Evolutionary conservation across 2,329 filamentous ascomycete species (phyloP).

Genomic region (Claviceps sp.): DNA sequence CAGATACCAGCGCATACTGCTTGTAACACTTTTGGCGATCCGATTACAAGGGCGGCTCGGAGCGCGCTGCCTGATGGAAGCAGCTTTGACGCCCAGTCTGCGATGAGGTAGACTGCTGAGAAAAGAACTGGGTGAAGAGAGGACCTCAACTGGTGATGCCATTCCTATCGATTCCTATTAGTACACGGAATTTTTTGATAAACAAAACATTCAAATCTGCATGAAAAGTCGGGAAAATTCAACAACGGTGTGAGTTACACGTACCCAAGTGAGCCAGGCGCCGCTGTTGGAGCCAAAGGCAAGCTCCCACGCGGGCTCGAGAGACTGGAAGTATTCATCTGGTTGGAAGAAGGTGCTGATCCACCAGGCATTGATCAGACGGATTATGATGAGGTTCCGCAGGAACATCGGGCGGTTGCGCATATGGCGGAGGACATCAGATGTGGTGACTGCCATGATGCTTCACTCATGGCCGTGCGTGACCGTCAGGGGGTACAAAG

Average conservation of each 20-base stretch:
- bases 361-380: constrained; percentile 65
- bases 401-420: constrained; percentile 16
- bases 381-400: constrained; percentile 45
- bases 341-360: constrained; percentile 92
- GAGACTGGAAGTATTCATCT: constrained; percentile 91
- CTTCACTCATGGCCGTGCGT: neutral
- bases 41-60: constrained; percentile 54
- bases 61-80: constrained; percentile 39
- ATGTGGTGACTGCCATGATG: constrained; percentile 11
- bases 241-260: constrained; percentile 13
- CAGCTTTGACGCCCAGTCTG: constrained; percentile 41
- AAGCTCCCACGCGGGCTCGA: constrained; percentile 87
- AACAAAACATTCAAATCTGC: neutral
- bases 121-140: constrained; percentile 87
- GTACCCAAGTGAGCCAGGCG: constrained; percentile 93
- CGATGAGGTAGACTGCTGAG: constrained; percentile 55
- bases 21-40: constrained; percentile 63
- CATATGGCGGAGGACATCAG: constrained; percentile 7
- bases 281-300: constrained; percentile 66
- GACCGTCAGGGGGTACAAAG: neutral
- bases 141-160: constrained; percentile 74
- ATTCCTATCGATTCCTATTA: constrained; percentile 55
- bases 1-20: constrained; percentile 62
- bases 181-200: neutral
- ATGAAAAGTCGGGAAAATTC: neutral